A percentile compares a stretch with the other conserved stretches of the same genome.
Evolutionary conservation across 176 grass and related monocot genomes (phyloP).

Genomic region (Triticum aestivum): DNA sequence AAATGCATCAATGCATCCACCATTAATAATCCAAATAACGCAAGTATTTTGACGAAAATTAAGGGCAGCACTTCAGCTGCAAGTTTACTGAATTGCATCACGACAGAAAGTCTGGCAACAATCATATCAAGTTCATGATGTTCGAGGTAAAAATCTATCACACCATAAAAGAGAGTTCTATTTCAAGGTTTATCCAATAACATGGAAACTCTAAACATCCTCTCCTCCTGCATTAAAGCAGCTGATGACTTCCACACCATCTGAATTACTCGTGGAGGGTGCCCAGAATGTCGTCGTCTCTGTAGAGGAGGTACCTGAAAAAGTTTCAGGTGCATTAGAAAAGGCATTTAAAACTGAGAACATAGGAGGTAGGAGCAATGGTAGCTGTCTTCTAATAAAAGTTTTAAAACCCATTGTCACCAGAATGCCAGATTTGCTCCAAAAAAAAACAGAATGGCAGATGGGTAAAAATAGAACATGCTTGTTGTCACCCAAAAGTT

Average conservation of each 20-base stretch:
- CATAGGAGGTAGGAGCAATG: no score
- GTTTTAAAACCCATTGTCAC: neutral
- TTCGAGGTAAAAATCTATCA: conserved; percentile 34
- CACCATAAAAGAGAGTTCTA: conserved; percentile 5
- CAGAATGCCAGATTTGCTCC: neutral
- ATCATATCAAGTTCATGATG: conserved; percentile 17
- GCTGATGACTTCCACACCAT: neutral
- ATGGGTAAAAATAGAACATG: neutral
- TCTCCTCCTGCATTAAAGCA: neutral
- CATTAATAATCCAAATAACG: no score
- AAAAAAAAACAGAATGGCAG: neutral
- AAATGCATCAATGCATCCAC: no score
- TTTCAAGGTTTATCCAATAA: neutral
- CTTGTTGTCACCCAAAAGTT: neutral
- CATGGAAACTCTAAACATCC: conserved; percentile 15
- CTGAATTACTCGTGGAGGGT: conserved; percentile 50
- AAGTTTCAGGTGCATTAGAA: neutral
- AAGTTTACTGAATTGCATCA: neutral
- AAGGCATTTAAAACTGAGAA: neutral
- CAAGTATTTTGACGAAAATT: neutral
- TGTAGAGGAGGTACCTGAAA: conserved; percentile 63
- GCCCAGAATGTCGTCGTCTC: conserved; percentile 61
- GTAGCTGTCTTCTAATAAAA: neutral
- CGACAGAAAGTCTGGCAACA: neutral
- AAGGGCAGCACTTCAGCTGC: neutral